Evolutionary conservation across 2,329 filamentous ascomycete species (phyloP).

Genomic region (Hymenoscyphus repandus): DNA sequence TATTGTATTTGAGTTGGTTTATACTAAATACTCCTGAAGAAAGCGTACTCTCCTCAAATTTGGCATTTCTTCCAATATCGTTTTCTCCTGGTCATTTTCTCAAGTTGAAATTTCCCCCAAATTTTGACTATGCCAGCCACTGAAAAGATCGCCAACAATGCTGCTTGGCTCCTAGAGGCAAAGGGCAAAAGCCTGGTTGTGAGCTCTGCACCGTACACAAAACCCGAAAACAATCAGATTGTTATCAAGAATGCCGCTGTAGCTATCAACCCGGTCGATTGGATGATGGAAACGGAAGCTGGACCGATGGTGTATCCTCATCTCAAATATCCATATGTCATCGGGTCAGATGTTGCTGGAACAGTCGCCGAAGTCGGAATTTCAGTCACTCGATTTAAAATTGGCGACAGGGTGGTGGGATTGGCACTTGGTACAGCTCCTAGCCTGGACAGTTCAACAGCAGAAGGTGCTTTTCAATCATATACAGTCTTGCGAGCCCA

Average conservation of each 20-base stretch:
- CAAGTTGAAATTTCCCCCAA: not conserved
- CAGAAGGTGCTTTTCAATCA: not conserved
- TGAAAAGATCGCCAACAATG: not conserved
- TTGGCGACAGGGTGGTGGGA: conserved; percentile 29
- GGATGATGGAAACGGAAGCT: conserved; percentile 1
- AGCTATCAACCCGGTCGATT: conserved; percentile 39
- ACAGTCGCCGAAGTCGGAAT: conserved; percentile 13
- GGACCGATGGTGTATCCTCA: not conserved
- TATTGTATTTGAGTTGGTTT: too few species aligned
- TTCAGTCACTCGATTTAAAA: conserved; percentile 8
- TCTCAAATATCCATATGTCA: conserved; percentile 17
- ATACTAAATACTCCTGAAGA: too few species aligned
- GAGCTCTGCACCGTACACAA: conserved; percentile 32
- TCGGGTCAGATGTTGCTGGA: conserved; percentile 13
- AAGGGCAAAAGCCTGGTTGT: conserved; percentile 27
- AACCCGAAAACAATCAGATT: conserved; percentile 33
- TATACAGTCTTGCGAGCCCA: conserved; percentile 11
- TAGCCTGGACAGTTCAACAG: not conserved
- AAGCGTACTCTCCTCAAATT: too few species aligned
- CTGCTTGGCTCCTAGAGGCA: not conserved
- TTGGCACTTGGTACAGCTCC: conserved; percentile 24
- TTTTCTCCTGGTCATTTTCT: too few species aligned
- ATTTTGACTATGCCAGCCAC: not conserved
- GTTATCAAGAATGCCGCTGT: conserved; percentile 35
- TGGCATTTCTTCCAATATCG: too few species aligned